These are phyloP conservation scores for Coffea humblotiana DNA, from an alignment of 305 asterid species.

Conservation along the genomic window DNA sequence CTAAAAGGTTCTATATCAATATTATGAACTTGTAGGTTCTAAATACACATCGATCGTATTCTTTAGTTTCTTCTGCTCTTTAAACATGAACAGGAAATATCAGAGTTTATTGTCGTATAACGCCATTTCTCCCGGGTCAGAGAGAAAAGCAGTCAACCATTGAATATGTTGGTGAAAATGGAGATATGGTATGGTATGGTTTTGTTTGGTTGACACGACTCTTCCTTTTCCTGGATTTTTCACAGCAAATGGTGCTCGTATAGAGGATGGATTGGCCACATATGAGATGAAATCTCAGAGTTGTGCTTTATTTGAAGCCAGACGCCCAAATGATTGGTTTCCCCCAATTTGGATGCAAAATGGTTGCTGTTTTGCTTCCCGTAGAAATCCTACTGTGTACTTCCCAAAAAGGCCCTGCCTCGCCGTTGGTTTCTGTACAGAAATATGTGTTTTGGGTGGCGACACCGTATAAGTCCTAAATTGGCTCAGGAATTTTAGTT, in stretches of 20 bases:
- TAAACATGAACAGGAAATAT: slow-evolving; percentile 62
- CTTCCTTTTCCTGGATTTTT: slow-evolving; percentile 76
- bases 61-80: slow-evolving; percentile 1
- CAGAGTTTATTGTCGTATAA: slow-evolving; percentile 84
- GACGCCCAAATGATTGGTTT: slow-evolving; percentile 11
- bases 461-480: no score
- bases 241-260: slow-evolving; percentile 44
- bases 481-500: no score
- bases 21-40: background rate
- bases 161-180: slow-evolving; percentile 78
- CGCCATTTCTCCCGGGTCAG: slow-evolving; percentile 81
- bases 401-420: no score
- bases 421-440: no score
- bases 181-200: slow-evolving; percentile 69
- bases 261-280: slow-evolving; percentile 35
- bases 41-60: background rate
- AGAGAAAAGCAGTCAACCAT: slow-evolving; percentile 66
- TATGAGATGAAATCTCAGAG: slow-evolving; percentile 77
- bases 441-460: no score
- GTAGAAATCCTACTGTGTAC: no score
- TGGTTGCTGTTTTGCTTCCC: no score
- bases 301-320: slow-evolving; percentile 75
- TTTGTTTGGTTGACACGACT: slow-evolving; percentile 71
- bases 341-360: no score
- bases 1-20: slow-evolving; percentile 61